These are phyloP conservation scores for Aspergillus cristatus DNA, from an alignment of 495 filamentous ascomycete species.

Conservation along the genomic window DNA sequence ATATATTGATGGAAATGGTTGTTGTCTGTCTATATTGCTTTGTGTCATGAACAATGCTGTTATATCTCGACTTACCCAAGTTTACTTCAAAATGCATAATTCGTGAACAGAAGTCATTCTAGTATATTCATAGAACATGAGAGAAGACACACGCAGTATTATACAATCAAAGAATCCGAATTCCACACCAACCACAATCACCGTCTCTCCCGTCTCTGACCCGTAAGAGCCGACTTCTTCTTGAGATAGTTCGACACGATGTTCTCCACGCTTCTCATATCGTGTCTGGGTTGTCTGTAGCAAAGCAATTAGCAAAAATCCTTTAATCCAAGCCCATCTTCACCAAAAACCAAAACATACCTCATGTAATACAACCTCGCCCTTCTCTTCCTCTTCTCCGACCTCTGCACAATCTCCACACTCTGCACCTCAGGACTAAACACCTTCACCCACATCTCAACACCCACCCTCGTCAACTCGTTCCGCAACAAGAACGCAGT, in stretches of 20 bases:
- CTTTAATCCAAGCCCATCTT: slow-evolving; percentile 24
- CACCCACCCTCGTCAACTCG: slow-evolving; percentile 68
- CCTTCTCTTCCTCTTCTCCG: slow-evolving; percentile 73
- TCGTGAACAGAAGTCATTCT: no score
- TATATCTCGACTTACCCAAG: no score
- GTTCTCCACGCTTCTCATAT: slow-evolving; percentile 61
- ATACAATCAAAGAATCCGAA: no score
- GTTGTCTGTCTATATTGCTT: neutral
- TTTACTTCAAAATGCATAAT: no score
- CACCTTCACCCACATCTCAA: slow-evolving; percentile 98
- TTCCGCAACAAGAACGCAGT: slow-evolving; percentile 77
- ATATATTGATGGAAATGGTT: slow-evolving; percentile 16
- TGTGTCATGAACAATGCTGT: no score
- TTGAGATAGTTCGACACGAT: slow-evolving; percentile 60
- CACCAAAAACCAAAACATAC: slow-evolving; percentile 37
- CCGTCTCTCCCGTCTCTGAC: slow-evolving; percentile 2
- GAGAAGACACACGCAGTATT: no score
- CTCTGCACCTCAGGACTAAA: slow-evolving; percentile 81
- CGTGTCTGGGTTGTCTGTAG: slow-evolving; percentile 52
- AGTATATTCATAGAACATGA: no score
- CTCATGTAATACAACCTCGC: slow-evolving; percentile 89
- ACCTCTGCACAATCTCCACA: slow-evolving; percentile 88
- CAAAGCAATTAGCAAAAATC: slow-evolving; percentile 4
- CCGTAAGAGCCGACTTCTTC: slow-evolving; percentile 43
- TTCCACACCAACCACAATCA: no score